Base-by-base conservation (phyloP, 2,329 filamentous ascomycete species). In the Thielaviopsis ethacetica region DNA sequence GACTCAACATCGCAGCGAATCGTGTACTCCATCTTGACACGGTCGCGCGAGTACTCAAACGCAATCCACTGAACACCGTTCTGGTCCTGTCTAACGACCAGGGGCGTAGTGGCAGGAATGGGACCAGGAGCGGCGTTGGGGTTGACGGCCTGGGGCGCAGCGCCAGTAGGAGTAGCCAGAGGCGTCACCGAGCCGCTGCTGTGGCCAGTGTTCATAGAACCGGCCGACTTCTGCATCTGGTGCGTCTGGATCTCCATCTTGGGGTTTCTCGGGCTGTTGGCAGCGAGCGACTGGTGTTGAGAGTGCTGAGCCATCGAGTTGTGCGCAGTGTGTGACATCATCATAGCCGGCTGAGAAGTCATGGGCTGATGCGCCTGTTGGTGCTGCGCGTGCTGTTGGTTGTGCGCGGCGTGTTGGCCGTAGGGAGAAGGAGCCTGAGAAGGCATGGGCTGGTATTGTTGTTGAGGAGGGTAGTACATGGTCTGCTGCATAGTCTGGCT, bases 11-110 rank as follows among this genome's bases (percentile, higher is more conserved):
- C 93, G 70, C 93, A 97, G 57, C 93, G 85, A 66, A 98, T 98
- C 0, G 91, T 96, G 73, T 98, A 98, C 72, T 97, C 91, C 90
- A 97, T 95, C 81, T 98, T 98, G 65, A 97, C 91, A 53, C 91
- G 81, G 68, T 98, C 91, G 62, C 91, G 83, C 12, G 91, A 97
- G 70, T 98, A 98, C 71, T 98, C 93, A 63, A 97, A 98, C 0
- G 90, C 90, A 67, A 97, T 97, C 93, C 93, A 97, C 71, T 97
- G 93, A 6, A 97, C 91, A 9, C 93, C 93, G 65, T 95, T 97
- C 67, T 88, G 86, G 66, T 97, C 93, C 71, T 97, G 91, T 64
- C 91, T 79, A 24, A 97, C 91, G 9, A 97, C 91, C 9, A 96
- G 76, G 0, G 93, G 93, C 0, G 93, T 97, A 2, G 93, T 98